A percentile compares a stretch with the other conserved stretches of the same genome.
phyloP scores from a whole-genome alignment of 1,284 basidiomycete genomes.

The Cryptococcus amylolentus region DNA sequence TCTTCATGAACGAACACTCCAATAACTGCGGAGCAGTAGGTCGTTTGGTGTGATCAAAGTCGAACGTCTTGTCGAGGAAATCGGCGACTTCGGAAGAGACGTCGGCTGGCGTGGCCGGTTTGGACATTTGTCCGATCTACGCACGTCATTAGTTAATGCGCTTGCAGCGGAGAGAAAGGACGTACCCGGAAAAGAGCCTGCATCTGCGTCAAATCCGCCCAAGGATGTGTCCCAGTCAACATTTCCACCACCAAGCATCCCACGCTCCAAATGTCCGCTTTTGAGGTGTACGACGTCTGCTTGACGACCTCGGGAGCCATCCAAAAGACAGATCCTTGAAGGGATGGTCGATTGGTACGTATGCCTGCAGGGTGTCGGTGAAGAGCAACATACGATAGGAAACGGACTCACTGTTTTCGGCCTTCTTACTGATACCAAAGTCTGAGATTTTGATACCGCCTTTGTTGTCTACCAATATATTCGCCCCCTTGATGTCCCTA shows the following conservation, averaged over 20 bases:
- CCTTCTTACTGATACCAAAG: constrained; percentile 98
- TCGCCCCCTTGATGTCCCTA: constrained; percentile 97
- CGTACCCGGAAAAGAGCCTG: constrained; percentile 91
- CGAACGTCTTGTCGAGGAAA: constrained; percentile 80
- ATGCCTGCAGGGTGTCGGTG: constrained; percentile 64
- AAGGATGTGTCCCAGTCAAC: constrained; percentile 95
- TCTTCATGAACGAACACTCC: constrained; percentile 66
- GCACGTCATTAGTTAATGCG: neutral
- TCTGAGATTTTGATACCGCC: constrained; percentile 98
- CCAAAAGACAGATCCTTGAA: constrained; percentile 98
- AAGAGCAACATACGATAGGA: neutral
- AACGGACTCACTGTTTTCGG: constrained; percentile 78
- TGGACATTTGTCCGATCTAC: constrained; percentile 81
- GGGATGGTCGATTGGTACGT: constrained; percentile 77
- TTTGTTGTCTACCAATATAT: constrained; percentile 98
- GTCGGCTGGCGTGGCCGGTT: constrained; percentile 77
- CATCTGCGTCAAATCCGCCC: constrained; percentile 98
- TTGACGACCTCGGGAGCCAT: constrained; percentile 99
- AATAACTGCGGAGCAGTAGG: constrained; percentile 74
- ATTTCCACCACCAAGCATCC: constrained; percentile 98
- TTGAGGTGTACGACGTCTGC: constrained; percentile 83
- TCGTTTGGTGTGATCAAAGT: constrained; percentile 74
- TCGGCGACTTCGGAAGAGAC: constrained; percentile 79
- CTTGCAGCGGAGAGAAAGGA: neutral
- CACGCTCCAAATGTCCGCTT: constrained; percentile 98